Evolutionary conservation across 31 red algal species (phyloP), one percentile per base, ranked within the genome.

Genomic region (Porphyra umbilicalis): DNA sequence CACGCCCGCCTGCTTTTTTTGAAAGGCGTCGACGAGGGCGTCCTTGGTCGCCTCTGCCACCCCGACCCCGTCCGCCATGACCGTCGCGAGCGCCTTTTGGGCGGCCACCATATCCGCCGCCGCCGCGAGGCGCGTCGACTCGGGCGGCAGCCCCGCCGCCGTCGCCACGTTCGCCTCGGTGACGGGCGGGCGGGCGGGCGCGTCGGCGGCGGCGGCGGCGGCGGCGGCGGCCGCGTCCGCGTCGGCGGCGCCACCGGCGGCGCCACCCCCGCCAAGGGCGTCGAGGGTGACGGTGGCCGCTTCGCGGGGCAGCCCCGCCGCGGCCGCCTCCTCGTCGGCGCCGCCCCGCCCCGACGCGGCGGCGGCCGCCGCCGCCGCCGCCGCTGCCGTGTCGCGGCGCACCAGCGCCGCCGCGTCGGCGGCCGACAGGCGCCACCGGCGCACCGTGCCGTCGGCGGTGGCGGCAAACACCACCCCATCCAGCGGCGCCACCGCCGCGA

Each of bases 1-100:
- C 86, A 93, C 86, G 38, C 79, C 78, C 38, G 86, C 82, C 82
- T 93, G 90, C 36, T 88, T 79, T 38, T 83, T 88, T 34, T 87
- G 86, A 78, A 93, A 93, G 40, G 83, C 83, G 33, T 81, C 83
- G n/a, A 93, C 90, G 67, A 88, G 77, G 7, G 37, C 40, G 80
- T 93, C 90, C 40, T 93, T 93, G 15, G 38, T 33, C 32, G 77
- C 37, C 76, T 93, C 90, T 16, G 75, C 34, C 30, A 93, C 79
- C 11, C 57, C 57, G 18, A 46, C 39, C 0, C 82, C 82, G 33
- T 35, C 90, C 32, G 88, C 90, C 32, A 93, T 75, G 37, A 93
- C 88, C 4, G 86, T 37, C 31, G 90, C 90, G 35, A 93, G 79
- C 46, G 85, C 81, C 34, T 79, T 83, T 39, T 93, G 90, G 25